Base-by-base conservation (phyloP, 495 filamentous ascomycete species). In the Acidiella bohemica region DNA sequence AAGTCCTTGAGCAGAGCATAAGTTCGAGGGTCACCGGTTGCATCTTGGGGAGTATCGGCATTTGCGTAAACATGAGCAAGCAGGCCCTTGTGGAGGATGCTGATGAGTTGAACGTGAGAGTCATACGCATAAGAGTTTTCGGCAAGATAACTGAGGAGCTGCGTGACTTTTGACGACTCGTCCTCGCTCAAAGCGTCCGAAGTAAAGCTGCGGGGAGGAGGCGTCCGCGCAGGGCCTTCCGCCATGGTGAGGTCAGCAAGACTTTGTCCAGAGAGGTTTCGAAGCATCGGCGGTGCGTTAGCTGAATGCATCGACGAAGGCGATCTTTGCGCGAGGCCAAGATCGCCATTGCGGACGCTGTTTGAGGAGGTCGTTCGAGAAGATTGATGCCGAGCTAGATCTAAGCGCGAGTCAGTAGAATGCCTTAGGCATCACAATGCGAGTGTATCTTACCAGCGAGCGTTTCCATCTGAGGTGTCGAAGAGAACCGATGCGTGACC, bases 51-150 rank as follows among this genome's bases (percentile, higher is more conserved):
- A 11, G 45, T 33, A 1, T 56, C 42, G 28, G 67, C 65, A 6
- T 65, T 59, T 1, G 65, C 62, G 22, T 65, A 62, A 4, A 71
- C 58, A 46, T 77, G 73, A 32, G 67, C 66, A 1, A 73, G 57
- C 32, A 81, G 73, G 18, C 76, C 76, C 11, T 67, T 64, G 56
- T 80, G 78, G 10, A 84, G 61, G 5, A 81, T 57, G 8, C 65
- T 64, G 52, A 84, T 72, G 39, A 81, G 73, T 36, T 71, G 59
- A 19, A 76, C 62, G 52, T 82, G 75, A 24, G 73, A 68, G 13
- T 77, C 67, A 50, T 80, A 79, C 25, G 74, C 70, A 47, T 75
- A 76, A 2, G 76, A 71, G 35, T 78, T 76, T 31, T 73, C 62
- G 19, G 67, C 59, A 9, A 81, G 69, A 41, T 70, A 61, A 18